A percentile compares a stretch with the other conserved stretches of the same genome.
phyloP scores from a whole-genome alignment of 148 eudicot species.

The Arbutus unedo region DNA sequence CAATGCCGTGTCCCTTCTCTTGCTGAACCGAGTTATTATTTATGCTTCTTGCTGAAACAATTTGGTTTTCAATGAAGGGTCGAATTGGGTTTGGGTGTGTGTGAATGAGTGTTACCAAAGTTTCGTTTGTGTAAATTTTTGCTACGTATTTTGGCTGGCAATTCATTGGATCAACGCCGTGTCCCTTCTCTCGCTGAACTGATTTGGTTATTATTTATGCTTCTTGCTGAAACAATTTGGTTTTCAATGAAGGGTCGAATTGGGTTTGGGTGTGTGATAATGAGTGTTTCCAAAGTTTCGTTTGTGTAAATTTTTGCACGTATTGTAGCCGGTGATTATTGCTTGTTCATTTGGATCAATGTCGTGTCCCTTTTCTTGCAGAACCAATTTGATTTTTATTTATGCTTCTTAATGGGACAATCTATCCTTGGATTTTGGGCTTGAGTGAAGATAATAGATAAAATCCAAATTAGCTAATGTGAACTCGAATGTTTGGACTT shows the following conservation, averaged over 20 bases:
- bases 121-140: neutral
- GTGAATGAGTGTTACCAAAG: no score
- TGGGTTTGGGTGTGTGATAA: neutral
- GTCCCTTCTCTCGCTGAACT: neutral
- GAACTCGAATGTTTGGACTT: neutral
- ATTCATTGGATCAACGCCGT: neutral
- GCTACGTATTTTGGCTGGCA: neutral
- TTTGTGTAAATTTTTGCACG: neutral
- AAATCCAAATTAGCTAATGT: neutral
- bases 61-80: neutral
- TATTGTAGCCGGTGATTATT: neutral
- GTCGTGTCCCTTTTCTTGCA: neutral
- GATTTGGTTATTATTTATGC: neutral
- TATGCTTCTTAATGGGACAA: neutral
- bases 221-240: neutral
- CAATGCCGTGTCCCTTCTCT: neutral
- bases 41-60: neutral
- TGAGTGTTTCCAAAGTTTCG: neutral
- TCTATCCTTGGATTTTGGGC: neutral
- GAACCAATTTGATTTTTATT: neutral
- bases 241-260: neutral
- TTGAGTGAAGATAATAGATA: neutral
- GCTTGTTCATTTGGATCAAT: neutral
- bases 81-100: conserved; percentile 12
- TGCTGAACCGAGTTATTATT: neutral